phyloP scores from a whole-genome alignment of 129 eudicot genomes.

The Lonicera japonica region DNA sequence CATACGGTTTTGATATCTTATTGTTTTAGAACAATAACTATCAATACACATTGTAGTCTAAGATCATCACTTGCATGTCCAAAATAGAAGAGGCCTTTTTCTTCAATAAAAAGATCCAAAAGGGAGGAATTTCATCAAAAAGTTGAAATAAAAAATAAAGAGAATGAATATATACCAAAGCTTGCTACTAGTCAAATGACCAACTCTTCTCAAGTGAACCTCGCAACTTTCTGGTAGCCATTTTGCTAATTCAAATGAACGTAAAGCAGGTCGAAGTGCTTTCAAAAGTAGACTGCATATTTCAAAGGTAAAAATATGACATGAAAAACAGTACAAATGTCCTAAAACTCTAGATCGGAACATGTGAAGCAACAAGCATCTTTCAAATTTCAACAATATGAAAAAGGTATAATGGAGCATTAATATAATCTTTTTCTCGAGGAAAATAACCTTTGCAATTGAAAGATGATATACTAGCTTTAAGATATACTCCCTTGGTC shows the following conservation, averaged over 20 bases:
- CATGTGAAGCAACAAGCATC: too few species aligned
- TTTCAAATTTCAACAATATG: too few species aligned
- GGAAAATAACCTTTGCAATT: too few species aligned
- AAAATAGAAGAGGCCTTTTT: neutral
- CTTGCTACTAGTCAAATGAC: slow-evolving; percentile 6
- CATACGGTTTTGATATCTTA: neutral
- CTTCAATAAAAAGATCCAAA: neutral
- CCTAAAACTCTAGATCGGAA: too few species aligned
- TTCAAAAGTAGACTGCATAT: neutral
- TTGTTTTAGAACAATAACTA: neutral
- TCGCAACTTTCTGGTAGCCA: slow-evolving; percentile 7
- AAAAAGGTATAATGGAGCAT: too few species aligned
- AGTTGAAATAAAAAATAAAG: neutral
- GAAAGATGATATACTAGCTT: too few species aligned
- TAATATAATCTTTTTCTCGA: too few species aligned
- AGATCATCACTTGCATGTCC: neutral
- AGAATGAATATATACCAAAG: neutral
- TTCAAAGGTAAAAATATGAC: neutral
- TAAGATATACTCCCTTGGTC: too few species aligned
- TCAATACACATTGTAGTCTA: neutral
- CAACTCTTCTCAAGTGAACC: neutral
- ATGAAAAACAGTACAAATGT: neutral
- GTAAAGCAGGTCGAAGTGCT: neutral
- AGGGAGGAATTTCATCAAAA: neutral
- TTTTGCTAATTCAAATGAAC: neutral